phyloP scores from a whole-genome alignment of 768 basidiomycete species.

The Boletus reticulatus region DNA sequence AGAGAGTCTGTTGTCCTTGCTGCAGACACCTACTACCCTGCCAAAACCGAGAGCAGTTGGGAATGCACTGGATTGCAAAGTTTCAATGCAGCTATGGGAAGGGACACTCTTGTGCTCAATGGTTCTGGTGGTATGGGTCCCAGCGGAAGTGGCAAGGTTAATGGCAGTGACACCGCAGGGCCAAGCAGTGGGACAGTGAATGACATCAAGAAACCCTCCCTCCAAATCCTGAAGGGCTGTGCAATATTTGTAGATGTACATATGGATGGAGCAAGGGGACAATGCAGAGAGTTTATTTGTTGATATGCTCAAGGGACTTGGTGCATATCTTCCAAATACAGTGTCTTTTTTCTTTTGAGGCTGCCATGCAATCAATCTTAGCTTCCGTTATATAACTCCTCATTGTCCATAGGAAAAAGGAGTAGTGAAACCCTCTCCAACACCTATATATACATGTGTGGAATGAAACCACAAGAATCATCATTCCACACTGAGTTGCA shows the following conservation, averaged over 20 bases:
- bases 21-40: constrained; percentile 37
- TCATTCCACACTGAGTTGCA: neutral
- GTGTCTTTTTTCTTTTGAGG: neutral
- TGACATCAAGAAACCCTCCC: constrained; percentile 28
- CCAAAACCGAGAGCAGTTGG: constrained; percentile 39
- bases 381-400: neutral
- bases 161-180: no score
- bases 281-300: constrained; percentile 79
- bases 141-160: constrained; percentile 12
- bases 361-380: neutral
- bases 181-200: constrained; percentile 22
- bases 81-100: constrained; percentile 30
- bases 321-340: constrained; percentile 44
- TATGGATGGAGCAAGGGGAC: constrained; percentile 69
- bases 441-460: no score
- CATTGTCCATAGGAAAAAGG: neutral
- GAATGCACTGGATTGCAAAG: constrained; percentile 47
- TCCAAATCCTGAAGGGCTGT: constrained; percentile 68
- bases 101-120: constrained; percentile 29
- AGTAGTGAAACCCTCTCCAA: neutral
- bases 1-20: constrained; percentile 55
- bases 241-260: constrained; percentile 83
- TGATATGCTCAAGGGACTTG: constrained; percentile 77
- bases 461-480: neutral
- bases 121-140: constrained; percentile 35